phyloP scores from a whole-genome alignment of 768 basidiomycete species.

The Kwoniella sp. region DNA sequence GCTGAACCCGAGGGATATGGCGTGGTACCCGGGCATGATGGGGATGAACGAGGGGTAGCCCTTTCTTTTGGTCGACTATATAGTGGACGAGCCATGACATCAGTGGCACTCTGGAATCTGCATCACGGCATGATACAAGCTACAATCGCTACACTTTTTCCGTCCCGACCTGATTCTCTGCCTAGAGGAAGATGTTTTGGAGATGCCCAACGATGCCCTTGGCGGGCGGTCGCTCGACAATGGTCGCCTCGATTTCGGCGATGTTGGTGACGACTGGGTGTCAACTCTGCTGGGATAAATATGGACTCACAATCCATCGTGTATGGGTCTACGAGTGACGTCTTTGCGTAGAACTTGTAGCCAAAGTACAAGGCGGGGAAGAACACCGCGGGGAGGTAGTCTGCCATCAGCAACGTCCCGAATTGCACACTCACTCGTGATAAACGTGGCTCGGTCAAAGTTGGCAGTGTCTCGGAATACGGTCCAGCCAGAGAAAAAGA shows the following conservation, averaged over 20 bases:
- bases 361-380: constrained; percentile 68
- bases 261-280: constrained; percentile 4
- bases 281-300: too few species aligned
- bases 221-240: constrained; percentile 4
- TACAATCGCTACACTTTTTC: too few species aligned
- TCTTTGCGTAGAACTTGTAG: constrained; percentile 59
- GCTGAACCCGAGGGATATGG: background rate
- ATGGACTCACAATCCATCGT: constrained; percentile 67
- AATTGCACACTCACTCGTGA: constrained; percentile 56
- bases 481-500: constrained; percentile 43
- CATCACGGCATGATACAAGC: too few species aligned
- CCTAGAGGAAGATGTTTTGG: background rate
- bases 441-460: constrained; percentile 63
- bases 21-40: too few species aligned
- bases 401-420: background rate
- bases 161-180: too few species aligned
- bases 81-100: too few species aligned
- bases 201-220: constrained; percentile 4
- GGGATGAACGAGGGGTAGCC: too few species aligned
- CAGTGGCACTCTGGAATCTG: too few species aligned
- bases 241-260: constrained; percentile 10
- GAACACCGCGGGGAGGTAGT: constrained; percentile 57
- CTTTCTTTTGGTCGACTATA: too few species aligned
- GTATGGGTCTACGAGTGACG: constrained; percentile 53
- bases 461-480: constrained; percentile 54